Base-by-base conservation (phyloP, 331 rosid species). In the Ulmus americana region DNA sequence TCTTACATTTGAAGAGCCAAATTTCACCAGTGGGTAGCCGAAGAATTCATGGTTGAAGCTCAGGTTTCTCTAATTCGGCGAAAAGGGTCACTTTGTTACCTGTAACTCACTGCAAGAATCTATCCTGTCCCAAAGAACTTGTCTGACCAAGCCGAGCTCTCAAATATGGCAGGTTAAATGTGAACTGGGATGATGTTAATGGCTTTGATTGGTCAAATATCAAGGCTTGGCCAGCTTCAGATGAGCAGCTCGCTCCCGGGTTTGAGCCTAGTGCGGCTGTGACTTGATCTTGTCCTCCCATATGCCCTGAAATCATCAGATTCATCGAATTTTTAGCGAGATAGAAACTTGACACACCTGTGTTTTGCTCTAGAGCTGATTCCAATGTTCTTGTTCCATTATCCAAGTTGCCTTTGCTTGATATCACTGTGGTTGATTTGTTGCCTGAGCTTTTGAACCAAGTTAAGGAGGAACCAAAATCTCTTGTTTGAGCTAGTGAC, bases 121-220 rank as follows among this genome's bases (percentile, higher is more conserved):
- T 38, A 39, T 55, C 41, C 4, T 66, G 74, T 50, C 82, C 61
- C 1, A 48, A 72, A 55, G 73, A 73, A 59, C 64, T 80, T 39
- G 66, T 68, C 66, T 71, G 78, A 74, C 67, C 74, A 65, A 82
- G 76, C 28, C 70, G 80, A 53, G 81, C 71, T 79, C 56, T 82
- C 75, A 76, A 62, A 71, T 70, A 75, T 62, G 84, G 81, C 41
- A 72, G 74, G 72, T 64, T 75, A 67, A 70, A 77, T 53, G 67
- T 65, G 77, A 73, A 82, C 63, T 51, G 69, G 14, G 66, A 49
- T 28, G 35, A 28, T 35, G 73, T 45, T 39, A 15, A 0, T 9
- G 75, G 58, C 52, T 58, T 59, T 14, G 10, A 45, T 70, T 67
- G 79, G 62, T 71, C 62, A 47, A 65, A 14, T 68, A 44, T 76